Base-by-base conservation (phyloP, 176 grass and related monocot genomes). In the Aegilops speltoides region DNA sequence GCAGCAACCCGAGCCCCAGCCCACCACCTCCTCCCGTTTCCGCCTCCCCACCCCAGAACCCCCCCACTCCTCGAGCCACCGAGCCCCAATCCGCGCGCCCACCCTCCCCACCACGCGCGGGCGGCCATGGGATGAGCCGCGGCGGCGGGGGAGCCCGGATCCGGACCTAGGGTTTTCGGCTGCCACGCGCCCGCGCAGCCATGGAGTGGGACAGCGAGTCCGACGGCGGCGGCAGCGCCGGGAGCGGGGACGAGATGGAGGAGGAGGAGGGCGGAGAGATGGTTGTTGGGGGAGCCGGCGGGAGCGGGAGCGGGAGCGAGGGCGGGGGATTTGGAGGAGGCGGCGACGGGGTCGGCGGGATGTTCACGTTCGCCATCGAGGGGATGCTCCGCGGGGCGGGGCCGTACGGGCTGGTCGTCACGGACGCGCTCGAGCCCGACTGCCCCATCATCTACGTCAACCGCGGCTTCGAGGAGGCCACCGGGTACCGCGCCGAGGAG, bases 191-290 rank as follows among this genome's bases (percentile, higher is more conserved):
- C 28, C 60, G 76, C 61, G 63, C 48, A 52, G 48, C 59, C 81
- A 96, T 96, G 94, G 94, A 93, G 89, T 93, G 94, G 94, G 94
- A 93, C 82, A 96, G 94, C 86, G 94, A 96, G 59, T 96, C 94
- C 7, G 94, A 96, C 74, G 94, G 91, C 38, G 78, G 81, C 66
- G 92, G 86, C 28, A 92, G 89, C 65, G 85, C 79, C 7, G 87
- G 79, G 6, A 80, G 60, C 54, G 90, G 67, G 8, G 91, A 88
- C 43, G 90, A 85, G 73, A 89, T 91, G 40, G 88, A 86, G 57
- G 86, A 83, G 57, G 86, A 83, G 7, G 85, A 89, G 45, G 32
- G 59, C 0, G 68, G 23, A 63, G 90, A 10, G n/a, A 79, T 86
- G 68, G 34, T 16, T 26, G 16, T 54, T 8, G 16, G 64, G 26